Evolutionary conservation across 139 green algal species (phyloP).

Genomic region (Edaphochlamys debaryana): DNA sequence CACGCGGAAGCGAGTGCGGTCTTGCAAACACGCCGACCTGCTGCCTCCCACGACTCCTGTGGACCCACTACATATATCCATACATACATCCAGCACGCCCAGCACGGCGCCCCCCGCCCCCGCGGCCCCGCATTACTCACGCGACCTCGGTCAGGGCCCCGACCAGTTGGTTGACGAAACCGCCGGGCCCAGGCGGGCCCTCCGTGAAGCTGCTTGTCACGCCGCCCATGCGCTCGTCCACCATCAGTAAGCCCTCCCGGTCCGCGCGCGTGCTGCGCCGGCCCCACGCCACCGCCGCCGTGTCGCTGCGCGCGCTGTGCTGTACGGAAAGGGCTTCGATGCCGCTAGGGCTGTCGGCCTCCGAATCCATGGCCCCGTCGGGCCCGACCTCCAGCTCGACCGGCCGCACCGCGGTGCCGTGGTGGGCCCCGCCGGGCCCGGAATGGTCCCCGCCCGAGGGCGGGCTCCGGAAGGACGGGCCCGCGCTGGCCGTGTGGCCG

Average conservation of each 20-base stretch:
- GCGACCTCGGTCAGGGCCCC: slow-evolving; percentile 25
- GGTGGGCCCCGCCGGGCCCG: too few relatives aligned
- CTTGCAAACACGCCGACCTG: too few relatives aligned
- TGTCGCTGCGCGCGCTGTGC: slow-evolving; percentile 11
- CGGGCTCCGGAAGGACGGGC: too few relatives aligned
- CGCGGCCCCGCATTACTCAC: too few relatives aligned
- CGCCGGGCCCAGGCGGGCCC: neutral
- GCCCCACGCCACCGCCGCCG: slow-evolving; percentile 11
- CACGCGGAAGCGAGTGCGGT: too few relatives aligned
- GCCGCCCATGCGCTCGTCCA: neutral
- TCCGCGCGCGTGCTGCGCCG: slow-evolving; percentile 18
- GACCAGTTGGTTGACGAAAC: slow-evolving; percentile 22
- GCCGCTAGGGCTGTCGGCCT: neutral
- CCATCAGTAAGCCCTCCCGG: neutral
- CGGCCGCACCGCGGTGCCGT: neutral
- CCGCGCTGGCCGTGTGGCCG: too few relatives aligned
- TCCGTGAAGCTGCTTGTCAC: neutral
- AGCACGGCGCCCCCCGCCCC: too few relatives aligned
- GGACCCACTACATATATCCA: too few relatives aligned
- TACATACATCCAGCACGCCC: too few relatives aligned
- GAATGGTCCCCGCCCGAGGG: too few relatives aligned
- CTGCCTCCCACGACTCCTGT: too few relatives aligned
- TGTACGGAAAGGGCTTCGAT: neutral
- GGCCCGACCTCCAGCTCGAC: neutral
- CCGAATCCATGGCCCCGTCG: neutral